Conservation (phyloP, 495 filamentous ascomycete genomes). For the Daldinia loculata region DNA sequence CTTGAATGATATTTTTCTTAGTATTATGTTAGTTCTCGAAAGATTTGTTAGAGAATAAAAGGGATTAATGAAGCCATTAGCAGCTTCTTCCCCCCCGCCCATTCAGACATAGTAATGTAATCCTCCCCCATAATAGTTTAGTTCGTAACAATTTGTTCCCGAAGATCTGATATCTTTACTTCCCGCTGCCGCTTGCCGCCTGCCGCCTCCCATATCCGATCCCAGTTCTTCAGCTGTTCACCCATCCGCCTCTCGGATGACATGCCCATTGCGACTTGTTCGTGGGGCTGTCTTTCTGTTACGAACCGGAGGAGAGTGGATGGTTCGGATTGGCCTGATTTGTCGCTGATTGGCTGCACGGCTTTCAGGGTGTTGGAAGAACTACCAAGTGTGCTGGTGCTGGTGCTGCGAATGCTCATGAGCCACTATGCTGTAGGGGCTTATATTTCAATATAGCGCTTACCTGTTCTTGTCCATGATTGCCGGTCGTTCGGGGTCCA, state of each 20-base stretch:
- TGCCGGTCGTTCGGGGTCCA: not conserved
- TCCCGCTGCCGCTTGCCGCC: conserved; percentile 3
- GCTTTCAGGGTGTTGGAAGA: conserved; percentile 3
- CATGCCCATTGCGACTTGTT: conserved; percentile 16
- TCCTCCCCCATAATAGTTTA: not conserved
- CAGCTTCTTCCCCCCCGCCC: not conserved
- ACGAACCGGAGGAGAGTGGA: conserved; percentile 4
- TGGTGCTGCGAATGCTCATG: conserved; percentile 1
- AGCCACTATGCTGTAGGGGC: not conserved
- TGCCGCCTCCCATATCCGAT: conserved; percentile 13
- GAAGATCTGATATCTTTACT: not conserved
- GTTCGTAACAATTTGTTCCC: not conserved
- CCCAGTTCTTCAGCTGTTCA: conserved; percentile 3
- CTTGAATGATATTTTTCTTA: not conserved
- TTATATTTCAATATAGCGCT: not conserved
- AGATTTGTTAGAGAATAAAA: not conserved
- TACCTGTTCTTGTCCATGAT: conserved; percentile 22
- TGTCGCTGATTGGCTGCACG: not conserved
- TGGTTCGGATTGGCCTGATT: not conserved
- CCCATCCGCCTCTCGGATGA: not conserved
- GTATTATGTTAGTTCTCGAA: not conserved
- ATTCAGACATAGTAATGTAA: not conserved
- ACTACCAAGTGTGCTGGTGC: not conserved
- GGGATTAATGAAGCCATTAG: not conserved
- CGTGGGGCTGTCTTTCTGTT: conserved; percentile 1